A percentile compares a stretch with the other conserved stretches of the same genome.
phyloP scores from a whole-genome alignment of 306 rosid genomes.

The Fragaria vesca region DNA sequence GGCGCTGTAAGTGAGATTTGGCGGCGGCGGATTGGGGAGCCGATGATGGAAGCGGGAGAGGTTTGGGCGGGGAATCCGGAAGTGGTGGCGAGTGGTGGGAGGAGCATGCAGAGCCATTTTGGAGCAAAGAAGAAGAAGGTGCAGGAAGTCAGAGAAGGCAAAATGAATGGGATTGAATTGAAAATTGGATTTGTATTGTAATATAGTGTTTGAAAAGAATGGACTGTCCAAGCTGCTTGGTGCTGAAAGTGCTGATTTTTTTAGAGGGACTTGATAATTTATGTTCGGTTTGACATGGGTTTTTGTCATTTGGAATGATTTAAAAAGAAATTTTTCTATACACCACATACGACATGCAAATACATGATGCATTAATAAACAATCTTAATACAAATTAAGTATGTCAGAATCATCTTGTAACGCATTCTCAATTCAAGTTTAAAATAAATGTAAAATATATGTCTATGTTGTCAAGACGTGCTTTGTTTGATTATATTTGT shows the following conservation, averaged over 20 bases:
- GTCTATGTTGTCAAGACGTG: too few relatives aligned
- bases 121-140: neutral
- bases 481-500: too few relatives aligned
- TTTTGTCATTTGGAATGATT: too few relatives aligned
- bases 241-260: neutral
- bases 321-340: too few relatives aligned
- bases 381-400: too few relatives aligned
- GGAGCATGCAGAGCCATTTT: slow-evolving; percentile 21
- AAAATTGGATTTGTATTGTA: neutral
- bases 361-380: too few relatives aligned
- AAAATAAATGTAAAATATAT: too few relatives aligned
- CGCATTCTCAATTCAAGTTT: too few relatives aligned
- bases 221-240: neutral
- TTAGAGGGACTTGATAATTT: neutral
- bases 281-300: neutral
- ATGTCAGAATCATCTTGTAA: too few relatives aligned
- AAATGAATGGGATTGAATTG: too few relatives aligned
- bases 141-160: too few relatives aligned
- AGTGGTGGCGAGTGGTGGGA: slow-evolving; percentile 1
- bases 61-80: slow-evolving; percentile 9
- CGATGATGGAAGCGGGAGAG: slow-evolving; percentile 9
- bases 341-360: too few relatives aligned
- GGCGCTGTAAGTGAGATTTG: neutral
- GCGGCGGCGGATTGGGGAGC: slow-evolving; percentile 10
- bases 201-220: neutral